Evolutionary conservation across 805 yeast species (phyloP), one percentile per base, ranked within the genome.

Genomic region (Candida arabinofermentans): DNA sequence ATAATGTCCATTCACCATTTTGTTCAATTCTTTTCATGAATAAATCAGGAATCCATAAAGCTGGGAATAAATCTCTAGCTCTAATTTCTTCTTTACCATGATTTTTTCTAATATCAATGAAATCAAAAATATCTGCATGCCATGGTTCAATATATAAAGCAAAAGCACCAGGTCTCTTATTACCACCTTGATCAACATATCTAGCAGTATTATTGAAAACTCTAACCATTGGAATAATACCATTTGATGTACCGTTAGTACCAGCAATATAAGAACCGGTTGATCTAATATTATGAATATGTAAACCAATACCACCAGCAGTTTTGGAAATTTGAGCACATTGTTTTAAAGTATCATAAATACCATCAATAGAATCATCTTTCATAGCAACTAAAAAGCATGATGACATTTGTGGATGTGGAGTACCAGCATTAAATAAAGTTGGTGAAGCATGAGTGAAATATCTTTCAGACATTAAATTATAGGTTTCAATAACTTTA

Each of bases 371-470:
- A 34, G 82, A 77, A 61, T 77, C 82, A 27, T 77, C 82, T 53
- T 74, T 66, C 82, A 77, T 77, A 36, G 81, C 82, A 32, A 77
- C 76, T 43, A 77, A 67, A 73, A 77, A 77, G 61, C 83, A 77
- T 21, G 82, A 77, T 17, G 81, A 75, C 79, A 77, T 71, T 56
- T 74, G 79, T 16, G 80, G 79, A 47, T 60, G 66, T 40, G 79
- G 79, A 29, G 83, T 77, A 57, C 83, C 82, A 23, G 83, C 78
- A 53, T 77, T 77, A 64, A 77, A 77, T 47, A 77, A 67, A 21
- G 82, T 77, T 39, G 83, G 83, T 24, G 81, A 75, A 37, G 81
- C 83, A 57, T 77, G 82, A 27, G 79, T 76, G 63, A 76, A 77
- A 58, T 61, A 74, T 53, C 76, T 67, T 59, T 72, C 73, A 16